Evolutionary conservation across 768 basidiomycete species (phyloP), one percentile per base, ranked within the genome.

Genomic region (Lyophyllum decastes): DNA sequence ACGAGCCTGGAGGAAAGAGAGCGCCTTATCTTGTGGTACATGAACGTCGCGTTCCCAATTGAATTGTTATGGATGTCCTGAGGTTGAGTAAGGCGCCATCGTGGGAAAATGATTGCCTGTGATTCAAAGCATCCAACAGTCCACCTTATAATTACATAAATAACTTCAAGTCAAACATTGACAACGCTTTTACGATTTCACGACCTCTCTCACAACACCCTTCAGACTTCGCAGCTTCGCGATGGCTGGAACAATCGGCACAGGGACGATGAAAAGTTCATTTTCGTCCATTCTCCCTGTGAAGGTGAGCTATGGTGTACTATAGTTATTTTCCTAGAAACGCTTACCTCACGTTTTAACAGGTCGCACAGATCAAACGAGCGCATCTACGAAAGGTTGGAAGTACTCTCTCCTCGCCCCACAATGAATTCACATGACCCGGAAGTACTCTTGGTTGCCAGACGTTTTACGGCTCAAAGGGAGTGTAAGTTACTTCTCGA

Each of bases 391-490:
- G 85, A 69, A 85, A 82, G 71, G 85, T 54, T 38, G 22, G 34
- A 21, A 43, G 40, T 2, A 41, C 41, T 49, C 21, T 30, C 33
- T 55, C 47, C 26, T 46, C 34, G 26, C 1, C 26, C 5, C 25
- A 4, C 30, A 9, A 41, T 46, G 2, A 35, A 1, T 9, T 26
- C 24, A 48, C 25, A 47, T 44, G 22, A 46, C 51, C 43, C 38
- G 27, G 17, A 51, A 92, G 90, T 93, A 92, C 68, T 91, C 90
- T 16, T 95, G 94, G 93, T 76, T 95, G 12, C 91, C 93, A 1
- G 94, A 95, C 71, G 90, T 95, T 19, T 77, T 95, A 44, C 84
- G 93, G 40, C 54, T 94, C 61, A 86, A 93, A 78, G 90, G 91
- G 63, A 92, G 89, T 61, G 90, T 93, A 69, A 64, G 87, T 77